phyloP scores from a whole-genome alignment of 805 yeast species.

The Ogataea minuta region DNA sequence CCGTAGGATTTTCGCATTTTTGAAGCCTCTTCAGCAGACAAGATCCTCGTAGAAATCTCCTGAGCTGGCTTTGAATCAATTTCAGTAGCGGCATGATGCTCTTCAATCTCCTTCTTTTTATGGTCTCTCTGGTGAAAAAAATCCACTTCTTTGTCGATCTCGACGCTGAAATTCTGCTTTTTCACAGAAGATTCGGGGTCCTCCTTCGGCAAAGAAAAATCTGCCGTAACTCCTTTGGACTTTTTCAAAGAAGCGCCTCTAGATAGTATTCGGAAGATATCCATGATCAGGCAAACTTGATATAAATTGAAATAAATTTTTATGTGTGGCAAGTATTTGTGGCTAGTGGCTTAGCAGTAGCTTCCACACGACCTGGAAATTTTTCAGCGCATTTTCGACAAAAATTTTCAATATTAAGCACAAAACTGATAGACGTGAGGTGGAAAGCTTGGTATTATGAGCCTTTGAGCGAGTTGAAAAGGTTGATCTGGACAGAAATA shows the following conservation, averaged over 20 bases:
- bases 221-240: conserved; percentile 44
- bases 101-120: conserved; percentile 7
- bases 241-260: conserved; percentile 82
- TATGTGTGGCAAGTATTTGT: conserved; percentile 10
- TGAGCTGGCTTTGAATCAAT: conserved; percentile 33
- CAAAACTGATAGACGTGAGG: conserved; percentile 2
- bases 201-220: conserved; percentile 36
- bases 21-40: conserved; percentile 56
- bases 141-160: conserved; percentile 73
- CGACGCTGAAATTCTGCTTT: conserved; percentile 42
- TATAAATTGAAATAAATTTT: conserved; percentile 9
- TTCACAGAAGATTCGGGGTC: conserved; percentile 26
- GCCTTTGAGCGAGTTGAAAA: conserved; percentile 4
- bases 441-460: conserved; percentile 6
- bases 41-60: conserved; percentile 35
- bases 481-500: background rate
- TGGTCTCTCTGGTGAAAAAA: conserved; percentile 58
- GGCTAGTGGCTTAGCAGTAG: conserved; percentile 7
- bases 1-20: conserved; percentile 56
- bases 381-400: conserved; percentile 18
- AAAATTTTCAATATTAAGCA: conserved; percentile 18
- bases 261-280: conserved; percentile 78
- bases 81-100: conserved; percentile 16
- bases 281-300: conserved; percentile 49
- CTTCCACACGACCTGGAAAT: conserved; percentile 19